These are phyloP conservation scores for Agrocybe praecox DNA, from an alignment of 768 basidiomycete genomes.

Conservation along the genomic window DNA sequence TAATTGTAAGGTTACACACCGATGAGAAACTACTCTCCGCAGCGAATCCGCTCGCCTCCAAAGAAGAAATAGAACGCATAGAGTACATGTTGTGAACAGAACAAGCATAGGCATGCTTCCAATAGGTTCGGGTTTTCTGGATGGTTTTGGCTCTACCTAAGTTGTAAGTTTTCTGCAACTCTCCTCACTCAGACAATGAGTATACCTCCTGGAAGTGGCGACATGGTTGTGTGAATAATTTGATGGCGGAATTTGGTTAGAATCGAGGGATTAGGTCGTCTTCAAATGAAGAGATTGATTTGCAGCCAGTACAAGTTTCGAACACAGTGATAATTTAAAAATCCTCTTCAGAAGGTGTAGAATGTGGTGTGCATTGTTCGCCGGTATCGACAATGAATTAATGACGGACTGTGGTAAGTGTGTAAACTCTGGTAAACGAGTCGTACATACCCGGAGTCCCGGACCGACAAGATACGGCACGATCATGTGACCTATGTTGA, in stretches of 20 bases:
- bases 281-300: not conserved
- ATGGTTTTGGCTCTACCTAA: constrained; percentile 55
- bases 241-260: not conserved
- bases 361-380: no score
- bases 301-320: no score
- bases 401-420: no score
- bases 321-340: not conserved
- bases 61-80: constrained; percentile 60
- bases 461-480: no score
- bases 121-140: constrained; percentile 66
- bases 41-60: constrained; percentile 63
- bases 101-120: constrained; percentile 56
- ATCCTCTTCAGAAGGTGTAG: not conserved
- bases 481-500: no score
- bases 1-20: constrained; percentile 38
- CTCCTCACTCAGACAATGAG: not conserved
- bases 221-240: constrained; percentile 5
- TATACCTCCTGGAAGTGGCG: constrained; percentile 22
- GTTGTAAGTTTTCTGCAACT: not conserved
- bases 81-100: constrained; percentile 58
- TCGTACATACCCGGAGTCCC: no score
- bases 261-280: not conserved
- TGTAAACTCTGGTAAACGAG: no score
- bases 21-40: constrained; percentile 62
- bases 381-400: no score